Percentiles rank a stretch among this genome's conserved stretches.
phyloP scores from a whole-genome alignment of 1,139 yeast species.

The Meyerozyma smithsonii region DNA sequence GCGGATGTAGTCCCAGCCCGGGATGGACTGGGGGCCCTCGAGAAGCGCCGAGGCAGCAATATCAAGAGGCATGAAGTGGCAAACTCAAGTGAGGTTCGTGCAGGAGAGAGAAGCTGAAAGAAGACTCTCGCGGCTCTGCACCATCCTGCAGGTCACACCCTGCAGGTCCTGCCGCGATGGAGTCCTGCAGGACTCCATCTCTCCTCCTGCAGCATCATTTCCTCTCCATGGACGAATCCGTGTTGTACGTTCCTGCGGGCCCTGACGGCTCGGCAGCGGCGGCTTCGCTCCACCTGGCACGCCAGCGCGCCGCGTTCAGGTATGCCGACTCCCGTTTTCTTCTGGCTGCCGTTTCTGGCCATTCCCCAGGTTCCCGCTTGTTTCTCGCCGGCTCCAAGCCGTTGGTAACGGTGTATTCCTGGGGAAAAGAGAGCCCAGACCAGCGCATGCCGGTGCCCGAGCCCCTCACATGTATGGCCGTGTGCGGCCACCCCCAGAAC shows the following conservation, averaged over 20 bases:
- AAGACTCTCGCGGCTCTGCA: too few relatives aligned
- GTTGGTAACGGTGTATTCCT: constrained; percentile 64
- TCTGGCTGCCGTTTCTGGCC: constrained; percentile 44
- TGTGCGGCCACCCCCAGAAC: constrained; percentile 44
- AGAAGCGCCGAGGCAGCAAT: constrained; percentile 58
- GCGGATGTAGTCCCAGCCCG: constrained; percentile 62
- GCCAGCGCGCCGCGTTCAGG: constrained; percentile 48
- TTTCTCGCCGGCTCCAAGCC: constrained; percentile 73
- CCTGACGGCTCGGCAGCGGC: constrained; percentile 47
- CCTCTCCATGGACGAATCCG: constrained; percentile 52
- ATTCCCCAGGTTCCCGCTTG: constrained; percentile 41
- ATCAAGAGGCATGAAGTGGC: constrained; percentile 87
- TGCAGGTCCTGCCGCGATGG: too few relatives aligned
- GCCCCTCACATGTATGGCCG: constrained; percentile 54
- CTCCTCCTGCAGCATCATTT: background rate
- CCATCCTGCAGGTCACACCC: too few relatives aligned
- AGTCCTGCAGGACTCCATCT: background rate
- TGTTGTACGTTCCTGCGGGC: constrained; percentile 52
- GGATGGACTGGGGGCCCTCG: constrained; percentile 72
- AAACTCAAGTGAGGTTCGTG: too few relatives aligned
- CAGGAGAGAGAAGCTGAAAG: too few relatives aligned
- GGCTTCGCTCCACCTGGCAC: constrained; percentile 48
- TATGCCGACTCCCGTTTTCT: constrained; percentile 44
- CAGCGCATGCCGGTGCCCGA: constrained; percentile 88
- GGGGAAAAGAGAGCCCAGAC: constrained; percentile 76